Conservation (phyloP, 1,284 basidiomycete genomes). For the Apiotrichum brassicae region DNA sequence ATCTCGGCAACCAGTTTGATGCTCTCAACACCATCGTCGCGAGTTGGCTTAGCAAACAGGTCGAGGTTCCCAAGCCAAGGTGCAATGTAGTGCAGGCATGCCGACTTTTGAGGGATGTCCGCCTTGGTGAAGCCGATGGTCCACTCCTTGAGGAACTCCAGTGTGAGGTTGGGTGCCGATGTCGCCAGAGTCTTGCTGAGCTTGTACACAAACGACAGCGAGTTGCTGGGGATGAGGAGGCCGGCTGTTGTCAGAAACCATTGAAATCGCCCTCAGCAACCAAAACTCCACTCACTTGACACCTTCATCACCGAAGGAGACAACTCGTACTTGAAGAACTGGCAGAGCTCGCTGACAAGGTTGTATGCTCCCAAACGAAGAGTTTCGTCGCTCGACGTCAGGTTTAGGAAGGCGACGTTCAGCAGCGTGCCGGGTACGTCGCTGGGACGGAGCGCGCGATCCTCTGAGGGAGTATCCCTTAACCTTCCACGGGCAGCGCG, state of each 20-base stretch:
- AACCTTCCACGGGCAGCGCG: slow-evolving; percentile 31
- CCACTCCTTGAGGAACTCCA: slow-evolving; percentile 81
- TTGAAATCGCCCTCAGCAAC: neutral
- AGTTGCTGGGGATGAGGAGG: slow-evolving; percentile 66
- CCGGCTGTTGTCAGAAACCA: slow-evolving; percentile 50
- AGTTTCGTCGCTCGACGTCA: slow-evolving; percentile 64
- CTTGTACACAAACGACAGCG: slow-evolving; percentile 57
- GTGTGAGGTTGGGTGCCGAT: slow-evolving; percentile 68
- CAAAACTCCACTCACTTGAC: slow-evolving; percentile 52
- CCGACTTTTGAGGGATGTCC: slow-evolving; percentile 59
- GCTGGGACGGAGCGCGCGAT: slow-evolving; percentile 66
- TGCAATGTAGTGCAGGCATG: slow-evolving; percentile 69
- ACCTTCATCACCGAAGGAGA: slow-evolving; percentile 56
- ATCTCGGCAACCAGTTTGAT: slow-evolving; percentile 59
- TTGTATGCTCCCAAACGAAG: slow-evolving; percentile 71
- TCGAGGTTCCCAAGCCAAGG: slow-evolving; percentile 80
- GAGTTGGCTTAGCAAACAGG: slow-evolving; percentile 63
- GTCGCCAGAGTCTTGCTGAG: slow-evolving; percentile 66
- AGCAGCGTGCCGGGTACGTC: slow-evolving; percentile 76
- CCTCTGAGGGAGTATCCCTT: slow-evolving; percentile 52
- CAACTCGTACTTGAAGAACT: slow-evolving; percentile 69
- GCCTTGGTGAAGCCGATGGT: slow-evolving; percentile 54
- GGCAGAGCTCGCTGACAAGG: slow-evolving; percentile 67
- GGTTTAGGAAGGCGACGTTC: slow-evolving; percentile 71
- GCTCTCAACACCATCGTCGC: slow-evolving; percentile 38